Evolutionary conservation across 331 rosid species (phyloP).

Genomic region (Quercus phellos): DNA sequence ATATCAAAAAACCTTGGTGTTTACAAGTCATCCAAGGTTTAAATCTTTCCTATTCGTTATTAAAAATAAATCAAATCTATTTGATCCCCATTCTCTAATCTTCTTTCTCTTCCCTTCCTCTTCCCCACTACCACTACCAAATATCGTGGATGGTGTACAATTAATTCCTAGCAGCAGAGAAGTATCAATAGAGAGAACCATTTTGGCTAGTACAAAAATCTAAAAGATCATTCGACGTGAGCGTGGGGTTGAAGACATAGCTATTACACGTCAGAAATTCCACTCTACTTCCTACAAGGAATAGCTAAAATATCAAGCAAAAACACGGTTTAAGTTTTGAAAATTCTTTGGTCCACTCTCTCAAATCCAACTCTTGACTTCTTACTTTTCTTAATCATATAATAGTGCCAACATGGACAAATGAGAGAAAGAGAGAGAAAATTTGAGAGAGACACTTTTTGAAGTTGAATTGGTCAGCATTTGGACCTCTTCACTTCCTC

Average conservation of each 20-base stretch:
- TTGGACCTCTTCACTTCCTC: not conserved
- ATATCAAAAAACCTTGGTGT: no score
- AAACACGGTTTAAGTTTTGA: slow-evolving; percentile 54
- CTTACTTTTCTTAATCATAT: slow-evolving; percentile 29
- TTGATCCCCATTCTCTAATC: no score
- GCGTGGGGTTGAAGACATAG: slow-evolving; percentile 27
- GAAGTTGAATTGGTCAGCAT: slow-evolving; percentile 46
- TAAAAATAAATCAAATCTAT: no score
- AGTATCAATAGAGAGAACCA: not conserved
- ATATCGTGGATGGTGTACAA: no score
- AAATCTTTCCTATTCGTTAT: no score
- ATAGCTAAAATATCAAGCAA: slow-evolving; percentile 8
- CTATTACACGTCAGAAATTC: slow-evolving; percentile 12
- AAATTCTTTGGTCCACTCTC: slow-evolving; percentile 20
- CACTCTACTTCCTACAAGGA: not conserved
- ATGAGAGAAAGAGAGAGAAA: not conserved
- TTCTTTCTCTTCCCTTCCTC: no score
- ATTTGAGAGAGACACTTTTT: not conserved
- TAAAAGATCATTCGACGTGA: not conserved
- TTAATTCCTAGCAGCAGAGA: no score
- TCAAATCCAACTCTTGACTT: slow-evolving; percentile 4
- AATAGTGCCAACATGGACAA: slow-evolving; percentile 10
- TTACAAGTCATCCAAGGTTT: no score
- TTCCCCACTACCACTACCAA: no score
- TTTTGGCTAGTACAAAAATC: not conserved